These are phyloP conservation scores for Paspalum vaginatum DNA, from an alignment of 176 grass and related monocot species.

Conservation along the genomic window DNA sequence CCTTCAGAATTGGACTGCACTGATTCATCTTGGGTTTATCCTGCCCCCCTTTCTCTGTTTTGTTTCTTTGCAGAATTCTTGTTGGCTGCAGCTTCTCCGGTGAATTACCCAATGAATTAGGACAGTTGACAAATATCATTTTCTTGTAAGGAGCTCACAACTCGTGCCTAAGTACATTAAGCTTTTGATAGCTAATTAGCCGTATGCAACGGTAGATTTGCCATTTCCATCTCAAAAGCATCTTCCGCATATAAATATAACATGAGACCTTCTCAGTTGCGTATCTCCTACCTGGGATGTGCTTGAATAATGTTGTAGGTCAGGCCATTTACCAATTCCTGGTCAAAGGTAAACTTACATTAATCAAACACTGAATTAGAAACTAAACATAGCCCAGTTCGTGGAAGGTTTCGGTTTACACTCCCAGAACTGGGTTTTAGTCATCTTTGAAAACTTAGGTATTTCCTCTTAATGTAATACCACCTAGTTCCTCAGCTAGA, in stretches of 20 bases:
- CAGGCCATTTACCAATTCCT: too few relatives aligned
- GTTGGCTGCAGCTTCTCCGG: conserved; percentile 77
- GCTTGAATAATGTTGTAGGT: too few relatives aligned
- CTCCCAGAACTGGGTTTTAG: too few relatives aligned
- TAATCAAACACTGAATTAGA: too few relatives aligned
- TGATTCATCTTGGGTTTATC: conserved; percentile 10
- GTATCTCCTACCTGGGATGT: too few relatives aligned
- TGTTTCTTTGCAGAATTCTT: conserved; percentile 63
- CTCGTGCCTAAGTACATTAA: neutral
- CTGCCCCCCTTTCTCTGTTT: neutral
- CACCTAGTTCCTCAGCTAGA: too few relatives aligned
- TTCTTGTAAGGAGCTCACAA: conserved; percentile 63
- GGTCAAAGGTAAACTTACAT: too few relatives aligned
- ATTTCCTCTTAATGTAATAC: too few relatives aligned
- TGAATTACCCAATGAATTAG: conserved; percentile 75
- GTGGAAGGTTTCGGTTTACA: too few relatives aligned
- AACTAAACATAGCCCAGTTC: too few relatives aligned
- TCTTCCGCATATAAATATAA: neutral
- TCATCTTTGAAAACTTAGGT: too few relatives aligned
- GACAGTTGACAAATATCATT: conserved; percentile 56
- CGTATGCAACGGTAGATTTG: neutral
- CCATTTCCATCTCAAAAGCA: neutral
- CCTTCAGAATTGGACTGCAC: neutral
- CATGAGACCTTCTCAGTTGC: neutral
- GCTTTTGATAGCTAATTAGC: neutral